Percentiles rank a stretch among this genome's conserved stretches.
Evolutionary conservation across 2,329 filamentous ascomycete species (phyloP).

Genomic region (Parascedosporium putredinis): DNA sequence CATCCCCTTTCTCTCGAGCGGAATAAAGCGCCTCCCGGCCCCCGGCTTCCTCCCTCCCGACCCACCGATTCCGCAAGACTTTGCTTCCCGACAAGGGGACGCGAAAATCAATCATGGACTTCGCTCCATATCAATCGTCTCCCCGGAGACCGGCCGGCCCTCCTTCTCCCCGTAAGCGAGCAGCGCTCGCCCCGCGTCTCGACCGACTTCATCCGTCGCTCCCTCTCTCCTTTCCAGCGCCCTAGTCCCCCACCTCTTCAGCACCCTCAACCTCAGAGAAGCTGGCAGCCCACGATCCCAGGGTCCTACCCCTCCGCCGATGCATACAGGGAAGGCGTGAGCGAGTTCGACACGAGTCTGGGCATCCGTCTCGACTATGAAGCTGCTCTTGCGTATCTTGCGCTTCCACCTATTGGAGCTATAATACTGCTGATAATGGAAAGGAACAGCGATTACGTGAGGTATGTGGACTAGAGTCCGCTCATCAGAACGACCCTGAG

Average conservation of each 20-base stretch:
- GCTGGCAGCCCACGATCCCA: constrained; percentile 19
- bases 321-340: constrained; percentile 46
- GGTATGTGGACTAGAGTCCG: constrained; percentile 42
- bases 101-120: constrained; percentile 76
- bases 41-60: constrained; percentile 8
- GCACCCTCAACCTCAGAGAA: constrained; percentile 31
- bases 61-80: constrained; percentile 5
- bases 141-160: constrained; percentile 75
- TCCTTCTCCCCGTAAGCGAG: constrained; percentile 61
- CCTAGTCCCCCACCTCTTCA: constrained; percentile 39
- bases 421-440: constrained; percentile 78
- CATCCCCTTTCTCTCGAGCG: too few relatives aligned
- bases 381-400: constrained; percentile 79
- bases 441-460: constrained; percentile 92
- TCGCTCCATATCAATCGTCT: constrained; percentile 92
- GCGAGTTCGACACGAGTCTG: constrained; percentile 84
- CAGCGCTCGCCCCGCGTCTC: constrained; percentile 44
- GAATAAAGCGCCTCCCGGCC: too few relatives aligned
- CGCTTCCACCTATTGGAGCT: constrained; percentile 74
- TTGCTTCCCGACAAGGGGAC: too few relatives aligned
- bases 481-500: too few relatives aligned
- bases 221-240: constrained; percentile 39
- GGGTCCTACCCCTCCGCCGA: constrained; percentile 25
- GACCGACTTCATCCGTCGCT: constrained; percentile 35
- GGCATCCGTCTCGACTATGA: constrained; percentile 82